phyloP scores from a whole-genome alignment of 108 stramenopile genomes.

The Skeletonema grethae region DNA sequence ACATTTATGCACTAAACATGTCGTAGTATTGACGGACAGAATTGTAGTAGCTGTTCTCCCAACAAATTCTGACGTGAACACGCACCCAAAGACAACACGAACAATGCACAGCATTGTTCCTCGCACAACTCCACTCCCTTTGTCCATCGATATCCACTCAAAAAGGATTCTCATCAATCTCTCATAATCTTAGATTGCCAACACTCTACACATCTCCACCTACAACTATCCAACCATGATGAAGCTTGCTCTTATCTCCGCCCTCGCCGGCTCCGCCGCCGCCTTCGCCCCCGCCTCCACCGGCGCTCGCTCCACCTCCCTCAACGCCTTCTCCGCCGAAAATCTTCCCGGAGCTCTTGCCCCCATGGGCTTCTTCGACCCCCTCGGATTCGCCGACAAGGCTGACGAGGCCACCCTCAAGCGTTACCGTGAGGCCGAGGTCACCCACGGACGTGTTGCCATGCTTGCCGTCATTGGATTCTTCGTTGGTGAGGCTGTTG shows the following conservation, averaged over 20 bases:
- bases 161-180: neutral
- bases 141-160: neutral
- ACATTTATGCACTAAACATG: too few species aligned
- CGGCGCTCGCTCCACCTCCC: constrained; percentile 4
- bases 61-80: neutral
- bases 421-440: constrained; percentile 70
- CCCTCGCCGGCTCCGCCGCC: constrained; percentile 45
- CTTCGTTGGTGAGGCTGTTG: constrained; percentile 67
- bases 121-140: neutral
- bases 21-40: neutral
- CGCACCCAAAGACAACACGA: neutral
- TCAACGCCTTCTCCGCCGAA: constrained; percentile 11
- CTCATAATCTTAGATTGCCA: neutral
- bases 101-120: neutral
- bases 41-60: neutral
- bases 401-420: constrained; percentile 52
- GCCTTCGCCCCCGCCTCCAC: constrained; percentile 42
- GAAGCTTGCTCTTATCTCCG: constrained; percentile 26
- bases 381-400: constrained; percentile 59
- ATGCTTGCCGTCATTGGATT: constrained; percentile 60
- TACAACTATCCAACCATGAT: constrained; percentile 31
- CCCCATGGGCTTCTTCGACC: constrained; percentile 64
- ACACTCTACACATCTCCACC: neutral
- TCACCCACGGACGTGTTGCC: constrained; percentile 65
- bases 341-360: constrained; percentile 52